Evolutionary conservation across 1,139 yeast species (phyloP).

Genomic region (Protomyces lactucae-debilis): DNA sequence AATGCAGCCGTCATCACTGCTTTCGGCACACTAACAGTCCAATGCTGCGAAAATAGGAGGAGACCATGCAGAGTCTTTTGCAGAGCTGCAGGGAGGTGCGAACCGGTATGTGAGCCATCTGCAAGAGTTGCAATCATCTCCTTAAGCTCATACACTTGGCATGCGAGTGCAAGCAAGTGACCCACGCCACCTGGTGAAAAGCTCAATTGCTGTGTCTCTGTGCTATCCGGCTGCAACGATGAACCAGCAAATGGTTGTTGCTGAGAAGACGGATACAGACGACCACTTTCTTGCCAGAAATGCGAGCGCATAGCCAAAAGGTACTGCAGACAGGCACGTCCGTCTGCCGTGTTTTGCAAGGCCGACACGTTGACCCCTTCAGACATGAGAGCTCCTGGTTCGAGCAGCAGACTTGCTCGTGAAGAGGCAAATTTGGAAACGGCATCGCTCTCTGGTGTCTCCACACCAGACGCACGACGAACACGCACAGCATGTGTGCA

Average conservation of each 20-base stretch:
- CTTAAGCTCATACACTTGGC: constrained; percentile 5
- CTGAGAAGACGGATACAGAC: not conserved
- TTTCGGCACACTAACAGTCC: constrained; percentile 10
- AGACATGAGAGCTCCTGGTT: not conserved
- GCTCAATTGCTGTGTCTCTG: not conserved
- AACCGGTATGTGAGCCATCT: not conserved
- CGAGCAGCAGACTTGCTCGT: not conserved
- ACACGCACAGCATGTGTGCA: not conserved
- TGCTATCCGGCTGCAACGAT: not conserved
- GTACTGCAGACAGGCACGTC: not conserved
- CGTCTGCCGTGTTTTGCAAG: not conserved
- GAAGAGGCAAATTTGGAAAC: not conserved
- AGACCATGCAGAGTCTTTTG: not conserved
- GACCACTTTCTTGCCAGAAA: not conserved
- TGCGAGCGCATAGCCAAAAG: not conserved
- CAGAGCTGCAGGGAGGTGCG: not conserved
- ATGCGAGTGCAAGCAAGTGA: constrained; percentile 10
- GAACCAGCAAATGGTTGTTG: constrained; percentile 1
- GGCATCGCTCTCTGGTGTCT: not conserved
- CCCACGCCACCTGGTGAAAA: constrained; percentile 11
- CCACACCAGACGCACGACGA: not conserved
- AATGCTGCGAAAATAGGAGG: not conserved
- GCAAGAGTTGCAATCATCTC: not conserved
- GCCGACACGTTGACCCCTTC: not conserved
- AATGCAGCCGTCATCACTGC: constrained; percentile 1